Evolutionary conservation across 352 stramenopile genomes (phyloP).

Genomic region (Globisporangium heterothallicum): DNA sequence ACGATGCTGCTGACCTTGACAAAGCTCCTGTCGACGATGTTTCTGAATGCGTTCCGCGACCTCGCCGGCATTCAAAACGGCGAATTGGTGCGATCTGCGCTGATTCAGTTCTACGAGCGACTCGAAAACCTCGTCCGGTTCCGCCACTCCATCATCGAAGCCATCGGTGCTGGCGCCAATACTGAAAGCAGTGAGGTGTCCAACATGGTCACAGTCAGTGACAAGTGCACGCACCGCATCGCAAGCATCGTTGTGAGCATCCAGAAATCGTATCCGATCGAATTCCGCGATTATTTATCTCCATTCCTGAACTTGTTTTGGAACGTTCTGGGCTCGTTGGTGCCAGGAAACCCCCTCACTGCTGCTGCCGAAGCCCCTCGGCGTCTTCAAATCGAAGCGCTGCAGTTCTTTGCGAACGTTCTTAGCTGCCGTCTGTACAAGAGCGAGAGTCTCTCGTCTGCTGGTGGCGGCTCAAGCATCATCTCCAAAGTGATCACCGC

Average conservation of each 20-base stretch:
- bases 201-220: conserved; percentile 17
- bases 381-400: conserved; percentile 59
- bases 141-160: conserved; percentile 15
- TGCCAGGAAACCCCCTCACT: conserved; percentile 6
- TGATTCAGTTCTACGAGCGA: conserved; percentile 72
- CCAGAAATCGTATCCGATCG: conserved; percentile 78
- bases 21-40: conserved; percentile 64
- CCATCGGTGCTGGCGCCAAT: conserved; percentile 1
- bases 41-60: conserved; percentile 70
- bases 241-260: conserved; percentile 58
- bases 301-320: conserved; percentile 67
- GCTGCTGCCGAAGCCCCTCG: conserved; percentile 13
- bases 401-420: conserved; percentile 82
- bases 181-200: not conserved
- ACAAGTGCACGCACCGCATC: conserved; percentile 67
- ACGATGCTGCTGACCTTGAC: conserved; percentile 40
- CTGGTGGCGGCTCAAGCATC: conserved; percentile 34
- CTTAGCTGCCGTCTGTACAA: conserved; percentile 80
- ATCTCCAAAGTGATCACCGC: conserved; percentile 81
- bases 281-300: conserved; percentile 75
- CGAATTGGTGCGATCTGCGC: conserved; percentile 44
- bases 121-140: conserved; percentile 55
- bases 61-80: conserved; percentile 44
- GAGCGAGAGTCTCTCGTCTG: conserved; percentile 44
- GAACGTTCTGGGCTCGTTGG: conserved; percentile 36